A percentile compares a stretch with the other conserved stretches of the same genome.
Evolutionary conservation across 164 flowering plant species (phyloP).

Genomic region (Nelumbo lutea): DNA sequence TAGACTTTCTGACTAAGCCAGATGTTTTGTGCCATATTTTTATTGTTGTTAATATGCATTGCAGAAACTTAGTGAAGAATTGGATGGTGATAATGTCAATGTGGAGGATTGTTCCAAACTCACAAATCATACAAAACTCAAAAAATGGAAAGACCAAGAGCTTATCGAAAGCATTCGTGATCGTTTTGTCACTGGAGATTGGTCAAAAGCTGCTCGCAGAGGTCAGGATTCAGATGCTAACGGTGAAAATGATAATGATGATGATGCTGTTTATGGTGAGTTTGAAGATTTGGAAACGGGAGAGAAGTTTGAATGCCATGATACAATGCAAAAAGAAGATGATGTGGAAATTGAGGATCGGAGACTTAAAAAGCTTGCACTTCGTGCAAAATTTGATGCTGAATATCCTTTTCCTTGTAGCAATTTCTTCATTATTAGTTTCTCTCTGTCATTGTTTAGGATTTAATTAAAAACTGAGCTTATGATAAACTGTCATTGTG

Average conservation of each 20-base stretch:
- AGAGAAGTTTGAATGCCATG: conserved; percentile 38
- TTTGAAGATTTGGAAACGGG: conserved; percentile 96
- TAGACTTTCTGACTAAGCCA: not conserved
- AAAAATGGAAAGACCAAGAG: conserved; percentile 57
- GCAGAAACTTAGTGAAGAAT: conserved; percentile 45
- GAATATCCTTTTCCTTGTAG: conserved; percentile 58
- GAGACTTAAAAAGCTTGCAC: conserved; percentile 77
- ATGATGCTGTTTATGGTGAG: conserved; percentile 60
- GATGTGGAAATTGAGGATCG: conserved; percentile 48
- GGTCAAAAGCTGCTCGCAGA: conserved; percentile 73
- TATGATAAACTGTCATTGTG: no score
- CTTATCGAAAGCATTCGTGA: conserved; percentile 62
- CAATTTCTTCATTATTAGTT: not conserved
- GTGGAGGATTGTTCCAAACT: conserved; percentile 79
- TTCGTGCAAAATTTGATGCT: conserved; percentile 86
- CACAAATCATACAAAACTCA: conserved; percentile 16
- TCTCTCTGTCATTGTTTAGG: not conserved
- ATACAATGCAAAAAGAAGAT: conserved; percentile 26
- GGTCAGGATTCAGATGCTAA: conserved; percentile 34
- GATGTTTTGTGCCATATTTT: not conserved
- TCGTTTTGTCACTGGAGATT: conserved; percentile 86
- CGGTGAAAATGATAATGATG: conserved; percentile 34
- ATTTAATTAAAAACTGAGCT: not conserved
- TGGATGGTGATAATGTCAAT: conserved; percentile 30
- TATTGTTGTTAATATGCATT: conserved; percentile 8